phyloP scores from a whole-genome alignment of 208 protist genomes.

The Trypanosoma vivax region DNA sequence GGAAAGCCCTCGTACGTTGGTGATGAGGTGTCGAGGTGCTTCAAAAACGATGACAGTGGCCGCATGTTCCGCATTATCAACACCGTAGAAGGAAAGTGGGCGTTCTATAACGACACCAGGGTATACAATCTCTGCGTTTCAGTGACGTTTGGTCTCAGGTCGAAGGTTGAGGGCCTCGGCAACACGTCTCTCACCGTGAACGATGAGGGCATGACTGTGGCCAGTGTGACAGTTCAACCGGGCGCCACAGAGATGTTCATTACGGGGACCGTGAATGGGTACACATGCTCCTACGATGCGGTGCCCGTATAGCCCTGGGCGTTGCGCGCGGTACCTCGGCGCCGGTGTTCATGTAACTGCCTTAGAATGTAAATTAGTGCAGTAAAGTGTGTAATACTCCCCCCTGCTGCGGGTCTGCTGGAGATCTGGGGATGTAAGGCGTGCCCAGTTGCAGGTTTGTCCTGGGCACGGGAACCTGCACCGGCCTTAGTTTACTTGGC shows the following conservation, averaged over 20 bases:
- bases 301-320: conserved; percentile 19
- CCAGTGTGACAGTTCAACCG: conserved; percentile 45
- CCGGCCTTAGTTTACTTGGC: too few species aligned
- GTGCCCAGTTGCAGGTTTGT: too few species aligned
- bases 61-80: conserved; percentile 75
- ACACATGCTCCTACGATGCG: conserved; percentile 50
- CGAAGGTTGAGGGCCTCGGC: conserved; percentile 33
- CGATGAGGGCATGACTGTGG: conserved; percentile 31
- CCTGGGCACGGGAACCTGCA: too few species aligned
- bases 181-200: conserved; percentile 30
- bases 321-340: not conserved
- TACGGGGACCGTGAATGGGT: conserved; percentile 60
- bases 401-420: too few species aligned
- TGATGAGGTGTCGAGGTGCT: conserved; percentile 52
- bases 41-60: conserved; percentile 58
- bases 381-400: too few species aligned
- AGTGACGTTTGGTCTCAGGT: conserved; percentile 51
- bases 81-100: conserved; percentile 62
- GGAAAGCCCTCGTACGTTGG: conserved; percentile 51
- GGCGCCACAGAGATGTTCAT: conserved; percentile 66
- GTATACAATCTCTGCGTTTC: conserved; percentile 50
- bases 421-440: too few species aligned
- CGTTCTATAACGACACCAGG: conserved; percentile 73
- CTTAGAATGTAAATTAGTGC: too few species aligned
- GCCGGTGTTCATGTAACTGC: too few species aligned